Percentiles rank a stretch among this genome's conserved stretches.
Conservation (phyloP, 768 basidiomycete species). For the Auricularia sp. region DNA sequence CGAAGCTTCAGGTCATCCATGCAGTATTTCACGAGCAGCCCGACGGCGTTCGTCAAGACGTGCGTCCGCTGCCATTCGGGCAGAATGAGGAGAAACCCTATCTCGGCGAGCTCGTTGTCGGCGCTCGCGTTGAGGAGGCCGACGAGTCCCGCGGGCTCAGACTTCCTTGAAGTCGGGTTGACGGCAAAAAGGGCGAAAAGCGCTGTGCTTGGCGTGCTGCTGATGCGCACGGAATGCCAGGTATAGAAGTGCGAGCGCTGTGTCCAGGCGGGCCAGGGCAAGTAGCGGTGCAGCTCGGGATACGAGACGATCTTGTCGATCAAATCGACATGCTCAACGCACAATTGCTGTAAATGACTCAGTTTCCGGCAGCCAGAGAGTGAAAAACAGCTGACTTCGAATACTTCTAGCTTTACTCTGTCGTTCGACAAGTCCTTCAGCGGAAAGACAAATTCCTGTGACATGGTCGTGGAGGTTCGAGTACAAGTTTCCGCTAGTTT, state of each 20-base stretch:
- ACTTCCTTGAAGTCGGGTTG: no score
- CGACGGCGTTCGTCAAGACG: slow-evolving; percentile 40
- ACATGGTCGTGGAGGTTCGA: no score
- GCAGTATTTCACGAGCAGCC: slow-evolving; percentile 28
- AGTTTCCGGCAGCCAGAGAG: no score
- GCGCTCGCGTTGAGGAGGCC: slow-evolving; percentile 38
- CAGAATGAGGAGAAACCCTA: slow-evolving; percentile 45
- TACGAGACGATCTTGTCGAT: neutral
- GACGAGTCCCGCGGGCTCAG: slow-evolving; percentile 36
- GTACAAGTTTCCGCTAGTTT: no score
- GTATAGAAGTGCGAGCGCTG: neutral
- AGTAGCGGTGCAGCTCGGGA: neutral
- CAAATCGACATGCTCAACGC: neutral
- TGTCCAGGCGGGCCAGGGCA: neutral
- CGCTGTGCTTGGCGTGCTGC: neutral
- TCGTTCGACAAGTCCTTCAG: no score
- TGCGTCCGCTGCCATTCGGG: slow-evolving; percentile 56
- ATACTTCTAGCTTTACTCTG: no score
- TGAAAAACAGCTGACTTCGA: no score
- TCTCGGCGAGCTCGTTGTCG: slow-evolving; percentile 38
- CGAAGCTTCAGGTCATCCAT: slow-evolving; percentile 41
- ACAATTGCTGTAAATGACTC: neutral
- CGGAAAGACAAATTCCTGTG: no score
- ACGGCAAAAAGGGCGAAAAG: neutral
- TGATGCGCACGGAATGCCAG: neutral